Percentiles rank a stretch among this genome's conserved stretches.
These are phyloP conservation scores for Plectranthus barbatus DNA, from an alignment of 257 asterid species.

Conservation along the genomic window DNA sequence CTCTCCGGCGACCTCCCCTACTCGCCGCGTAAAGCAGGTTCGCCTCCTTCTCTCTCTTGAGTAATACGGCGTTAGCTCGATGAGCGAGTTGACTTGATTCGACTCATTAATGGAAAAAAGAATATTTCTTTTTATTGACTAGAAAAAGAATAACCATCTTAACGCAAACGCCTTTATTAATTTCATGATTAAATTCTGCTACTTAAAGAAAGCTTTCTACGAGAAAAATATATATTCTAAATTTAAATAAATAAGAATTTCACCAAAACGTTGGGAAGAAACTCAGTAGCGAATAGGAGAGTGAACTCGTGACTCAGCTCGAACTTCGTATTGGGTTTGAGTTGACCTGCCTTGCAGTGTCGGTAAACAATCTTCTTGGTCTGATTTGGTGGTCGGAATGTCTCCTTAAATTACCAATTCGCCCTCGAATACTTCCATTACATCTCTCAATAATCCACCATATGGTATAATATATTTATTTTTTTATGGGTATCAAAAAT, in stretches of 20 bases:
- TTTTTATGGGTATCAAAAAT: slow-evolving; percentile 10
- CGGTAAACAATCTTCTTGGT: slow-evolving; percentile 45
- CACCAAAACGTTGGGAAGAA: slow-evolving; percentile 2
- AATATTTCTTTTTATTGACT: background rate
- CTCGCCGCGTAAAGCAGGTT: slow-evolving; percentile 48
- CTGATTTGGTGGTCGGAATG: slow-evolving; percentile 56
- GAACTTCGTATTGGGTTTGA: slow-evolving; percentile 15
- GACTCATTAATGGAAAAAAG: background rate
- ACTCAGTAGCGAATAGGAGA: background rate
- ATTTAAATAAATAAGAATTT: background rate
- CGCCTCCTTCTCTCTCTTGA: background rate
- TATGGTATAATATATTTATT: slow-evolving; percentile 1
- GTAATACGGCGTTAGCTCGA: background rate
- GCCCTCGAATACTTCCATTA: slow-evolving; percentile 14
- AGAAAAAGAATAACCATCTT: slow-evolving; percentile 16
- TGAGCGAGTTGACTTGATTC: background rate
- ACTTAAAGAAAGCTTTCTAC: background rate
- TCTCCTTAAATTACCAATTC: slow-evolving; percentile 28
- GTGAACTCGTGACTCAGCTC: slow-evolving; percentile 23
- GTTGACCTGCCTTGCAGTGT: slow-evolving; percentile 37
- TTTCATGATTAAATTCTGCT: background rate
- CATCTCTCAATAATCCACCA: slow-evolving; percentile 10
- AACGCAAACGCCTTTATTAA: background rate
- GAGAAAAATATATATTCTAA: background rate
- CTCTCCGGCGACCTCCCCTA: slow-evolving; percentile 72